Base-by-base conservation (phyloP, 1,284 basidiomycete species). In the Ceratobasidium theobromae region DNA sequence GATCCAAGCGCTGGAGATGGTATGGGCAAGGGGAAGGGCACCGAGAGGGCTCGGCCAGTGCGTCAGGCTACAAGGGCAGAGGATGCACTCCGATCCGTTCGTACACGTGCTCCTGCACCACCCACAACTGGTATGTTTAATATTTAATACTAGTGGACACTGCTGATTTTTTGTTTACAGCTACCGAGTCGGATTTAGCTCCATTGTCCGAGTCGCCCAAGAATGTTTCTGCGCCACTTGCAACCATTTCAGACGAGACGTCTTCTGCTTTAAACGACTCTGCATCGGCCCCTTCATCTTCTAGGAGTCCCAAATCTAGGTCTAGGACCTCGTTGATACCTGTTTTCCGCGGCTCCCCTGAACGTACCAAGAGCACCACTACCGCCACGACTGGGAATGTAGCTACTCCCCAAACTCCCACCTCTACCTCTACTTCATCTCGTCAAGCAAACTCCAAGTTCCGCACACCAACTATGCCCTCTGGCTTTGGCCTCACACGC, bases 41-140 rank as follows among this genome's bases (percentile, higher is more conserved):
- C 35, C 16, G 60, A 52, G 8, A 64, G 43, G 27, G 21, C n/a
- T 11, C 49, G 48, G 23, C 60, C 60, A 3, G 38, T 64, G 33
- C 60, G 60, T 21, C 60, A 64, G 49, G 48, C 60, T 3, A 64
- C 60, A 38, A 14, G 60, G 49, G 60, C 60, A 27, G 48, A 64
- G 40, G 60, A 64, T 30, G 48, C 14, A 16, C 40, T 64, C 21
- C 60, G 60, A 33, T 41, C 27, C 16, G 48, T 64, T 43, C 48
- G 53, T 14, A 21, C 60, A 4, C 60, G 60, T 18, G 49, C 16
- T 30, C 49, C 49, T 14, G 27, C 21, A 30, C 25, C 60, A 40
- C 46, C 46, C 28, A 16, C 30, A 46, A 12, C 41, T 30, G 25
- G 57, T 62, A 49, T 1, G 57, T 38, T 38, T 32, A 5, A 23